A percentile compares a stretch with the other conserved stretches of the same genome.
These are phyloP conservation scores for Neurospora hispaniola DNA, from an alignment of 495 filamentous ascomycete species.

Conservation along the genomic window DNA sequence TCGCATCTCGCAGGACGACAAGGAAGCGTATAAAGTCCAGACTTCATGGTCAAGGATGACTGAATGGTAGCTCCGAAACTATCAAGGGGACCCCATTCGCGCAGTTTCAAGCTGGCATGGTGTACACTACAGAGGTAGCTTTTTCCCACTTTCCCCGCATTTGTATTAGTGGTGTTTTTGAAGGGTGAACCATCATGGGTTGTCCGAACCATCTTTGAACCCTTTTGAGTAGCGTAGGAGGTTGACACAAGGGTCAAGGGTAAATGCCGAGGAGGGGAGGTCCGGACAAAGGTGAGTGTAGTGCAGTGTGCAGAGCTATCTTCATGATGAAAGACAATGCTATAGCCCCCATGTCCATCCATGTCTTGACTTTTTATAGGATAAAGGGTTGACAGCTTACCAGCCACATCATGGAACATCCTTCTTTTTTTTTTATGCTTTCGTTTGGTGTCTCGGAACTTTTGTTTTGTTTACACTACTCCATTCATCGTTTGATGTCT, in stretches of 20 bases:
- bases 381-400: not conserved
- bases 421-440: not conserved
- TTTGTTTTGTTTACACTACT: not conserved
- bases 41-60: not conserved
- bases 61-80: not conserved
- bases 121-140: not conserved
- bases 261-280: not conserved
- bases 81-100: not conserved
- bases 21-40: not conserved
- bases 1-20: not conserved
- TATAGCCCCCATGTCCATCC: not conserved
- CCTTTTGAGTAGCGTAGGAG: not conserved
- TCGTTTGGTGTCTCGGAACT: not conserved
- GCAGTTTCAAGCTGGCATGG: not conserved
- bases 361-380: not conserved
- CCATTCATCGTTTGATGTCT: not conserved
- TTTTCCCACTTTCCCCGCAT: not conserved
- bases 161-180: not conserved
- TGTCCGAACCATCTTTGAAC: not conserved
- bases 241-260: not conserved
- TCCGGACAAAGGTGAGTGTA: not conserved
- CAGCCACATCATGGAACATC: not conserved
- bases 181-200: not conserved
- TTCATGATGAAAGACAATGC: not conserved
- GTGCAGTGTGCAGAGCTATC: not conserved